Evolutionary conservation across 2,329 filamentous ascomycete species (phyloP), one percentile per base, ranked within the genome.

Genomic region (Trichoderma lentiforme): DNA sequence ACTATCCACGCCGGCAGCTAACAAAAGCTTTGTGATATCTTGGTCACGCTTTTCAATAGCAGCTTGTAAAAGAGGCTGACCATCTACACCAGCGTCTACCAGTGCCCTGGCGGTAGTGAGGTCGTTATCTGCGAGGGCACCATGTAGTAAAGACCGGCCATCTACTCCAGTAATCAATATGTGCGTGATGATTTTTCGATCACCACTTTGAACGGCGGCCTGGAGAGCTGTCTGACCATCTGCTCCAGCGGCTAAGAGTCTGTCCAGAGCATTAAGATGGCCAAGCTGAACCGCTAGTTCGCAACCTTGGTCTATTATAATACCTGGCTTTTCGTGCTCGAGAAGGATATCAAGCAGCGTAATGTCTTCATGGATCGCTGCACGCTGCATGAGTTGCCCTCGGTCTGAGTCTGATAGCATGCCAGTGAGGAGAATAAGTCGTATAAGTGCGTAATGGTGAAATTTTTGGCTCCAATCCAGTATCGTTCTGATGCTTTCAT

Each of bases 401-500:
- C 6, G 3, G 4, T 51, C 18, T 4, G 1, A 9, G 26, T 0
- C 2, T 70, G 30, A 36, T n/a, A 34, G 6, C 14, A 21, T 53
- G 6, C 6, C 4, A 0, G 6, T 4, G 4, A 28, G 36, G n/a
- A 21, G 6, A 28, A 65, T 5, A 3, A 65, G 60, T 14, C 30
- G 62, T 71, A 68, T 30, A 6, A 71, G 34, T 8, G 36, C 70
- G 34, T 67, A 71, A 8, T 71, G 70, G 1, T 21, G 11, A 26
- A 14, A 0, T 12, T 66, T 65, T 28, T 21, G 15, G 28, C 30
- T 18, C 69, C 60, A 65, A 0, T 30, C 15, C 2, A 65, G 4
- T 6, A 71, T 21, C 1, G 15, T 1, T 11, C 18, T 8, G 21
- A 14, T 53, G 4, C 21, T 62, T 51, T 34, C 0, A 24, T 6